Base-by-base conservation (phyloP, 2,329 filamentous ascomycete genomes). In the Cladosporium velox region DNA sequence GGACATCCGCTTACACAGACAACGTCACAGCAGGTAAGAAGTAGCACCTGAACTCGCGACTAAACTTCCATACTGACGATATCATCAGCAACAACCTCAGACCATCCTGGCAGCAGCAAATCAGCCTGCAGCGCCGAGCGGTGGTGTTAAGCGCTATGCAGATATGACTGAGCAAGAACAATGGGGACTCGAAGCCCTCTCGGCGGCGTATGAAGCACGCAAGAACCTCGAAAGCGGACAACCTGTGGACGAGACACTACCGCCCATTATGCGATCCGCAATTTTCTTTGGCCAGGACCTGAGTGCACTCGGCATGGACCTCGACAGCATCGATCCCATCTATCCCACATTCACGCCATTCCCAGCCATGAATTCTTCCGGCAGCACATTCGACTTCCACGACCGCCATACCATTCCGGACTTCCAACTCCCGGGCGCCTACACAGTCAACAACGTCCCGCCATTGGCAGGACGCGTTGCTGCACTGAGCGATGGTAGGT, bases 281-380 rank as follows among this genome's bases (percentile, higher is more conserved):
- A 79, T 89, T 64, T 84, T 87, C 32, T 81, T 88, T 69, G 88
- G 88, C 15, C 86, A 89, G 74, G 87, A 90, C 74, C 76, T 90
- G 67, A 88, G 85, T 73, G 84, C 84, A 8, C 77, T 90, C 26
- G 88, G 87, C 30, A 79, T 90, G 70, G 87, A 90, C 73, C 78
- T 90, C 65, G 88, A 88, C 66, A 73, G 67, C 35, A 57, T 71
- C 4, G 75, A 78, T 21, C 87, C 87, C 32, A 77, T 90, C 54
- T 85, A 88, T 73, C 84, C 85, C n/a, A 87, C 84, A 1, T 90
- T 89, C 73, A 86, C 86, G 4, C 87, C 87, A 7, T 90, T 89
- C 71, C 85, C 86, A 59, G 84, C 87, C 54, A 61, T 65, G 38
- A 68, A 65, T 47, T 65, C 38, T 64, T 62, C 41, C 61, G 68